phyloP scores from a whole-genome alignment of 2,329 filamentous ascomycete genomes.

The Trichoderma asperellum region DNA sequence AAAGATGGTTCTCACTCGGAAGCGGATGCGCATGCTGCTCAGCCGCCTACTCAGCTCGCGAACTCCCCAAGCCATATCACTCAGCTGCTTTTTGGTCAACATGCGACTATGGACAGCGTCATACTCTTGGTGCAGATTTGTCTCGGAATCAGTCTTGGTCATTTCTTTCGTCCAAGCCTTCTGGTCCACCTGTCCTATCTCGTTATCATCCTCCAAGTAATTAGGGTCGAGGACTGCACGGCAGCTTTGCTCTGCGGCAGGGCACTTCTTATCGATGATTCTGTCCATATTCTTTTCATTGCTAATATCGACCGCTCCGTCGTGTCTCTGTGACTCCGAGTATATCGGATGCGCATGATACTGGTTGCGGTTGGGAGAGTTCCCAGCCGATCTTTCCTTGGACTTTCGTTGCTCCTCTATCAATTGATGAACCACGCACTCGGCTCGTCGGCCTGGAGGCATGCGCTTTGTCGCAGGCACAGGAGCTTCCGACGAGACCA shows the following conservation, averaged over 20 bases:
- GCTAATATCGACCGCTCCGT: slow-evolving; percentile 30
- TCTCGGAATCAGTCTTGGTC: slow-evolving; percentile 47
- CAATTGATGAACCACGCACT: slow-evolving; percentile 68
- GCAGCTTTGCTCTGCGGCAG: slow-evolving; percentile 30
- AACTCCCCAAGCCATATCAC: slow-evolving; percentile 96
- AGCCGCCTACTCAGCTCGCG: slow-evolving; percentile 85
- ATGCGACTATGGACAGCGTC: slow-evolving; percentile 65
- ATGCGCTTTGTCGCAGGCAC: slow-evolving; percentile 39
- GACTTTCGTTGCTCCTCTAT: slow-evolving; percentile 59
- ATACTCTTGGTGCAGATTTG: slow-evolving; percentile 42
- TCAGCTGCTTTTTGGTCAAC: slow-evolving; percentile 90
- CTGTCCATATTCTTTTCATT: slow-evolving; percentile 32
- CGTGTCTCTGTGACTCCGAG: slow-evolving; percentile 31
- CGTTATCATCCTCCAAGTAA: slow-evolving; percentile 45
- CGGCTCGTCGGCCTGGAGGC: slow-evolving; percentile 46
- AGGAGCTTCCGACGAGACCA: slow-evolving; percentile 56
- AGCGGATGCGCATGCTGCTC: slow-evolving; percentile 78
- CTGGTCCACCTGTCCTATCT: slow-evolving; percentile 60
- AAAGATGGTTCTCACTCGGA: slow-evolving; percentile 82
- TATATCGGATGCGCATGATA: slow-evolving; percentile 40
- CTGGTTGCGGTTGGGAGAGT: slow-evolving; percentile 34
- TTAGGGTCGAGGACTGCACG: slow-evolving; percentile 45
- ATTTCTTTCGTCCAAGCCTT: slow-evolving; percentile 58
- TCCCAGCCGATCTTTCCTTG: slow-evolving; percentile 35
- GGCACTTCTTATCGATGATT: slow-evolving; percentile 34